Base-by-base conservation (phyloP, 2,329 filamentous ascomycete species). In the Fusarium pseudoanthophilum region DNA sequence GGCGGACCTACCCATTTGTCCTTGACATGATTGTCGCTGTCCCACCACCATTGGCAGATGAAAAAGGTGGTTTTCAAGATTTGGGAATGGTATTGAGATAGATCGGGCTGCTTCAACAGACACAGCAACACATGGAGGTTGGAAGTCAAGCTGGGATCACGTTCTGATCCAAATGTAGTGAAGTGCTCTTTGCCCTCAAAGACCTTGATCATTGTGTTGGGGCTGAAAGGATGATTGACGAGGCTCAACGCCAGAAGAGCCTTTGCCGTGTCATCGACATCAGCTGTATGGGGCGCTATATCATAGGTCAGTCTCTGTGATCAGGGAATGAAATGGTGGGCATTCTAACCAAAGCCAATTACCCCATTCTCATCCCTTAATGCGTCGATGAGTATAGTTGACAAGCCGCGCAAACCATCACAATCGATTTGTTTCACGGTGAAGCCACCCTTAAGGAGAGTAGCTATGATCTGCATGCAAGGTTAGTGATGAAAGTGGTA, bases 311-410 rank as follows among this genome's bases (percentile, higher is more conserved):
- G 26, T 36, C 8, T 32, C 10, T 3, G 2, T 21, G 2, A 4
- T 20, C 4, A 2, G 5, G 1, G 4, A 10, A 4, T 13, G 4
- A 0, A 18, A 13, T 24, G 7, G 10, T 2, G 11, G 9, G 2
- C 2, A 3, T 18, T 18, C 61, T 45, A 0, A 59, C 61, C 61
- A 39, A 64, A 64, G 7, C 61, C 61, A 34, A 64, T 52, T 6
- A 64, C 49, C 2, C 55, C 55, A 1, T 39, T 32, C 16, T 64
- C 61, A 6, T 39, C 7, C 39, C 18, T 10, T 2, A 64, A 26
- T 0, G 55, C 61, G 0, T 39, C 1, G 6, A 1, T 1, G 0
- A 64, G 32, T 13, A 60, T 64, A 1, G 8, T 1, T 20, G 30
- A 28, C 2, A 64, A 15, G 8, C 32, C 55, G 8, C n/a, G 20